Evolutionary conservation across 805 yeast species (phyloP).

Genomic region (Yamadazyma takamatsuzukensis): DNA sequence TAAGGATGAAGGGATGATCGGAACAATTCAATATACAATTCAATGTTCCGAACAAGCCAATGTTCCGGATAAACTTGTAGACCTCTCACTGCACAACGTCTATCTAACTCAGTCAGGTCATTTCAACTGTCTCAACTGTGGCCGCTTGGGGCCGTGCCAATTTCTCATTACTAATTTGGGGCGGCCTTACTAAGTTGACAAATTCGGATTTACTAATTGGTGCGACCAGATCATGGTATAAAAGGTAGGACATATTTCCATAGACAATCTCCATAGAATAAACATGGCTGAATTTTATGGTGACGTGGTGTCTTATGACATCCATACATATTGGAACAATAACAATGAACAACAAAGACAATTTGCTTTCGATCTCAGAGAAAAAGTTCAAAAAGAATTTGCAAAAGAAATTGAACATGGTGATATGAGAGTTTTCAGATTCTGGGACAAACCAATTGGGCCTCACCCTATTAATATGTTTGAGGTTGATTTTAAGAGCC

Average conservation of each 20-base stretch:
- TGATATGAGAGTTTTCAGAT: constrained; percentile 38
- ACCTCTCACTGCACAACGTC: too few species aligned
- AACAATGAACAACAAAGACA: constrained; percentile 28
- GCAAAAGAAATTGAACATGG: constrained; percentile 40
- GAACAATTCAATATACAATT: not conserved
- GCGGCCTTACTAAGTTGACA: too few species aligned
- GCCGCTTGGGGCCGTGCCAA: too few species aligned
- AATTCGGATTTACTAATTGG: not conserved
- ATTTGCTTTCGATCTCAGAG: constrained; percentile 35
- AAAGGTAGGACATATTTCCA: not conserved
- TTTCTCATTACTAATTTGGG: too few species aligned
- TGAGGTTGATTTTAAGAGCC: constrained; percentile 49
- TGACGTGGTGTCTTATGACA: constrained; percentile 42
- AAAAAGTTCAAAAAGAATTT: constrained; percentile 38
- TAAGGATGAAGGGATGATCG: too few species aligned
- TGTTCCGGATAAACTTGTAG: not conserved
- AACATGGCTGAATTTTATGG: constrained; percentile 15
- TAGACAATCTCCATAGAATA: not conserved
- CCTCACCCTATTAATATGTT: constrained; percentile 61
- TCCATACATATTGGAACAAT: constrained; percentile 52
- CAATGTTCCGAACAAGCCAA: constrained; percentile 1
- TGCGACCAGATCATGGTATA: not conserved
- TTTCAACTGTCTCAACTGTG: too few species aligned
- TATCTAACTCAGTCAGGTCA: too few species aligned
- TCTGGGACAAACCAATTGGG: constrained; percentile 50